Evolutionary conservation across 1,139 yeast species (phyloP), one percentile per base, ranked within the genome.

Genomic region (Candida sp.): DNA sequence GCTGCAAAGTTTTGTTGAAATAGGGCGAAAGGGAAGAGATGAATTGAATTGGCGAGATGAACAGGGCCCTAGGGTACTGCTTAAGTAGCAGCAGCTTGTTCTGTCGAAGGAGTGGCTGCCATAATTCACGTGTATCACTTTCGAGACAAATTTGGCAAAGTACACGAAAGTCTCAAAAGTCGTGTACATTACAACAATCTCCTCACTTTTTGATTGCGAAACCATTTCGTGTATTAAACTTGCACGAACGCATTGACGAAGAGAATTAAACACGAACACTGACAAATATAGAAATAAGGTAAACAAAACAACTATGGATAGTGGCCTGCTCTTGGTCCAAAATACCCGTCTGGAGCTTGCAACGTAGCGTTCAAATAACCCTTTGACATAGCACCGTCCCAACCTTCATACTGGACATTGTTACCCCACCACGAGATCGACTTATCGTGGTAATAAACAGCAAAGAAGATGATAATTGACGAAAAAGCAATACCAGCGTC

Each of bases 401-500:
- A 27, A 32, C 84, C 85, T 2, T 53, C 60, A 49, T 60, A 67
- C 5, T 68, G 53, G 28, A 81, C 81, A 32, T 58, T 66, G 60
- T 83, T 83, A 3, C 87, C 87, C 87, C 88, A 83, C 87, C 88
- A 83, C 50, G 54, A 53, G 28, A 82, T 49, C 8, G 56, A 42
- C 50, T 65, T 70, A 11, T 63, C 68, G 40, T 73, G 71, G 57
- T 72, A 78, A 58, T 76, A 78, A 11, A 80, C 82, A 5, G 83
- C 73, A 59, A 83, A 81, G 69, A 81, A 83, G 44, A 83, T 78
- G 47, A 83, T 70, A 34, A 84, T 65, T 0, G 85, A 81, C 55
- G 82, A 69, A 51, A 83, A 77, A 0, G 88, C 88, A 37, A 83
- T 78, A 25, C 89, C 90, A 2, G 88, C 84, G 6, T 78, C 69